Evolutionary conservation across 345 rosid species (phyloP).

Genomic region (Noccaea caerulescens): DNA sequence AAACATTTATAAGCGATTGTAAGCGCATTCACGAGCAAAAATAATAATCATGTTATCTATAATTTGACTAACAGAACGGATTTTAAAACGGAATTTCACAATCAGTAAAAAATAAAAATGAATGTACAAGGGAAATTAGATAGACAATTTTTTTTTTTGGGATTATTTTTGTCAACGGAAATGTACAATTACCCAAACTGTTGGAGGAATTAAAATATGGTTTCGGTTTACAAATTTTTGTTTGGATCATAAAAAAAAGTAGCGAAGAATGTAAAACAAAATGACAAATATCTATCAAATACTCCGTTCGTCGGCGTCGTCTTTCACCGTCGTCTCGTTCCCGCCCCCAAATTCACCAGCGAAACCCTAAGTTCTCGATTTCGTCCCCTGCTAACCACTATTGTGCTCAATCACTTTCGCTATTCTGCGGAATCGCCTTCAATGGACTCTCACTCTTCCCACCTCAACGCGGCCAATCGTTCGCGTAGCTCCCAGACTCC

Average conservation of each 20-base stretch:
- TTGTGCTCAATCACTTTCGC: conserved; percentile 21
- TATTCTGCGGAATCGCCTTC: conserved; percentile 5
- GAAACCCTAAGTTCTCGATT: conserved; percentile 39
- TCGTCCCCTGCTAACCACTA: conserved; percentile 7
- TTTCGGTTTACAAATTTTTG: too few relatives aligned
- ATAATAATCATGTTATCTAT: neutral
- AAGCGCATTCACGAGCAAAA: neutral
- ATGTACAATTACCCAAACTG: too few relatives aligned
- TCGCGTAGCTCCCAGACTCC: conserved; percentile 90
- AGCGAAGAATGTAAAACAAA: neutral
- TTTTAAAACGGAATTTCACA: too few relatives aligned
- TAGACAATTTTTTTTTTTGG: too few relatives aligned
- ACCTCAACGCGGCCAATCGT: conserved; percentile 68
- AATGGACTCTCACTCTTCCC: conserved; percentile 79
- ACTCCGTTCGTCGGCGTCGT: conserved; percentile 15
- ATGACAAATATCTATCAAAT: neutral
- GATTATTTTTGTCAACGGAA: too few relatives aligned
- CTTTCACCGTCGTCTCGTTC: neutral
- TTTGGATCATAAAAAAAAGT: neutral
- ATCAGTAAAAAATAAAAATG: too few relatives aligned
- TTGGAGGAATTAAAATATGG: too few relatives aligned
- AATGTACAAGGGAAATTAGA: too few relatives aligned
- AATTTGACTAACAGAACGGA: too few relatives aligned
- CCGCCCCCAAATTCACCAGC: conserved; percentile 15
- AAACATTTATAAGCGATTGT: neutral